Base-by-base conservation (phyloP, 73 alveolate species). In the Tetrahymena borealis region DNA sequence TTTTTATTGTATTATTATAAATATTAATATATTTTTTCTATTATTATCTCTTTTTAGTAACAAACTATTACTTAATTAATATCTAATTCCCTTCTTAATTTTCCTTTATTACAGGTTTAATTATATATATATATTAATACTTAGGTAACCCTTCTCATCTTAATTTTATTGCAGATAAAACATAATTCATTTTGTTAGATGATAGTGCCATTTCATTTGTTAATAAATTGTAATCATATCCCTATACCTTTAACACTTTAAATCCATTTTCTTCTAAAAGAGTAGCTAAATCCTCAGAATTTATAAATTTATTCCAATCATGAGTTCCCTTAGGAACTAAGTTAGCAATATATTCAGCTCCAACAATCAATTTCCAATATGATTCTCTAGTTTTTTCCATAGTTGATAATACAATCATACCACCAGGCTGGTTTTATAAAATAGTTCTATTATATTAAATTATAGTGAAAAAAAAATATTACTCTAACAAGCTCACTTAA, bases 281-380 rank as follows among this genome's bases (percentile, higher is more conserved):
- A 20, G 78, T 39, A 39, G 91, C 38, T n/a, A 95, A 91, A 11
- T 94, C 94, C 32, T 97, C 98, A 39, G 95, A 92, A 39, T 93
- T 93, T 13, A 96, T 96, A 78, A 95, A 97, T 31, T 96, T 91
- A 39, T 94, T 91, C 98, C 98, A 97, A 33, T 97, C 97, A 95
- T 97, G 99, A 1, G 99, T 97, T 0, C 99, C 99, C 32, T 28
- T 35, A 38, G 96, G 97, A 20, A 97, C 97, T 40, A 96, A n/a
- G 16, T 97, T 93, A 6, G 95, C 90, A 11, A 98, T 92, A 78
- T 97, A 93, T 78, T 97, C 99, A 38, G 98, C 99, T 39, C 95
- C 97, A 79, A 94, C 35, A 7, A 97, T 98, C 36, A 96, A 90
- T 38, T 95, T 91, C 94, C 96, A 91, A 77, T 94, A 98, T 13